Base-by-base conservation (phyloP, 345 rosid species). In the Citrus cavaleriei region DNA sequence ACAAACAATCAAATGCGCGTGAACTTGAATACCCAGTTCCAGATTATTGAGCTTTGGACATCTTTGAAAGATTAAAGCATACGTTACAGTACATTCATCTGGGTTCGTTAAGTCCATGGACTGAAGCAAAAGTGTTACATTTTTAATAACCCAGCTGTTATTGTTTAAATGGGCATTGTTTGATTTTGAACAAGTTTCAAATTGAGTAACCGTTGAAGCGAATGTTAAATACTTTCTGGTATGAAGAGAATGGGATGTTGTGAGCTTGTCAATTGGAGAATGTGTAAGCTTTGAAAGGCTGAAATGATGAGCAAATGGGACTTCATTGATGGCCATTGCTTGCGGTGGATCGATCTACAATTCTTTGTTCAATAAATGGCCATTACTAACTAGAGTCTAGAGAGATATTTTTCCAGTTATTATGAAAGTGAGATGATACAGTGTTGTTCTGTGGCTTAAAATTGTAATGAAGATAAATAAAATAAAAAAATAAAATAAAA, bases 21-120 rank as follows among this genome's bases (percentile, higher is more conserved):
- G 77, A 58, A 60, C 68, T 38, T 60, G 77, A 37, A 40, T 37
- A 60, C 77, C 68, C 68, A 60, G 55, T n/a, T 73, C 37, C 67
- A 38, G 9, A 60, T 73, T 24, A 35, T 60, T 37, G 49, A 73
- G 54, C 30, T 76, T 54, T 66, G 28, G 40, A 51, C 54, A 66
- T 66, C 25, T 76, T 32, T 66, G 63, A 65, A 76, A 34, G 7
- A 76, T 64, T 22, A 66, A 76, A 35, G 64, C 79, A 16, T 51
- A 66, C 14, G 14, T 76, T 54, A 32, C 42, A 1, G 54, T 32
- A 51, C 62, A 76, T 32, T 34, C 71, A 32, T 75, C 78, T 30
- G 71, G 78, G 49, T 22, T 63, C 1, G 71, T 28, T 4, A 76
- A 51, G 71, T 65, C 18, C 78, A 76, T 46, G 1, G 71, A 65